Conservation (phyloP, 169 alveolate species). For the Plasmodium sp. region DNA sequence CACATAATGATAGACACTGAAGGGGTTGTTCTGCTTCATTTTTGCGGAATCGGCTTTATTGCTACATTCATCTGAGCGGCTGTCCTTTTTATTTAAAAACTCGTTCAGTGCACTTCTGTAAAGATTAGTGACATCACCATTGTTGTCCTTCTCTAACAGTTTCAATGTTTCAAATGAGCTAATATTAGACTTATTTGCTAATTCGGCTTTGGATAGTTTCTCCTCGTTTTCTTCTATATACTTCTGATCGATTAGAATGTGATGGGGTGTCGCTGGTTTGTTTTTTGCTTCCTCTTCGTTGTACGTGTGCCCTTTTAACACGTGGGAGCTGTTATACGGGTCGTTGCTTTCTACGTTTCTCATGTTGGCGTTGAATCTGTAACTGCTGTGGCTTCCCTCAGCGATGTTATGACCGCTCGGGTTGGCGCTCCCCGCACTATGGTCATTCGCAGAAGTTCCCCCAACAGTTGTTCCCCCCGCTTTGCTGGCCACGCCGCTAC, state of each 20-base stretch:
- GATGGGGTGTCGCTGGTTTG: neutral
- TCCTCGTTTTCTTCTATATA: neutral
- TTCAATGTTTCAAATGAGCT: conserved; percentile 23
- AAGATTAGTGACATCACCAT: neutral
- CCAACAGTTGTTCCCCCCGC: neutral
- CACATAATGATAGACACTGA: conserved; percentile 23
- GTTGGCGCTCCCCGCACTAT: neutral
- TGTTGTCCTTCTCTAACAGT: neutral
- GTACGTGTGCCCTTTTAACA: conserved; percentile 1
- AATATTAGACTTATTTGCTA: conserved; percentile 5
- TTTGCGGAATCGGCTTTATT: neutral
- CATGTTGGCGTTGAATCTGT: neutral
- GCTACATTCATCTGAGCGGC: neutral
- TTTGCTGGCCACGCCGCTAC: neutral
- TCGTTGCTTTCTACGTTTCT: neutral
- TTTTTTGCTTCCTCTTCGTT: conserved; percentile 7
- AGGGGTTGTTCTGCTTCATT: conserved; percentile 28
- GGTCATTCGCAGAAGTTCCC: neutral
- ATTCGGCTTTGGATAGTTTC: neutral
- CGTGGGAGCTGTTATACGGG: neutral
- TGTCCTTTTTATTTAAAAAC: neutral
- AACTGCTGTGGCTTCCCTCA: neutral
- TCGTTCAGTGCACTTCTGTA: conserved; percentile 10
- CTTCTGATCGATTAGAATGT: neutral
- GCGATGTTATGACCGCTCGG: neutral